Base-by-base conservation (phyloP, 768 basidiomycete genomes). In the Astraeus odoratus region DNA sequence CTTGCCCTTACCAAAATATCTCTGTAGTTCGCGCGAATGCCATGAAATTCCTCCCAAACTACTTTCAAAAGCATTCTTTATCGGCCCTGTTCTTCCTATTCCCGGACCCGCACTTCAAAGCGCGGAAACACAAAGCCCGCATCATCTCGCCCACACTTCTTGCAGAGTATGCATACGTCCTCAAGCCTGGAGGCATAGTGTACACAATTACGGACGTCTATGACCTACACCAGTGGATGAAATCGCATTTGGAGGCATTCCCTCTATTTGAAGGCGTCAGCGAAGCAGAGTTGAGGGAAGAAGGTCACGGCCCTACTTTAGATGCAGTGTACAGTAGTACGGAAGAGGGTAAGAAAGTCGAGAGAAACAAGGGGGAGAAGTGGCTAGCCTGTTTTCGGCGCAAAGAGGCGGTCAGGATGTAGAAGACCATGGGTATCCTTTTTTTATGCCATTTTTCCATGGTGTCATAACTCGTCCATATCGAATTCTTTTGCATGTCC, bases 21-120 rank as follows among this genome's bases (percentile, higher is more conserved):
- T 92, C 91, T 27, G 80, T 97, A 51, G 86, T 96, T 51, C 83
- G 96, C 40, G 94, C 89, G 12, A 99, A 99, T 62, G 86, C 92
- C 38, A 97, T 97, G 94, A 98, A 98, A 68, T 97, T 98, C 65
- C 74, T 97, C 44, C 88, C 94, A 5, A 98, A 98, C 66, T 97
- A 92, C 66, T 96, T 99, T 65, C 60, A 75, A 19, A 93, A 94
- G 60, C 83, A 83, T 46, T 95, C 95, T 51, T 73, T 99, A 29
- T 83, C 86, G 16, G 83, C 95, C 39, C 74, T 99, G 40, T 99
- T 99, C 70, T 98, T 99, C 72, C 78, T 98, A 47, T 99, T 98
- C 67, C 96, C 96, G 33, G 96, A 99, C 66, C 96, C 96, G 0
- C 96, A 98, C 64, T 99, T 99, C 78, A 98, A 99, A 65, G 75